phyloP scores from a whole-genome alignment of 2,329 filamentous ascomycete species.

The Botryotinia calthae region DNA sequence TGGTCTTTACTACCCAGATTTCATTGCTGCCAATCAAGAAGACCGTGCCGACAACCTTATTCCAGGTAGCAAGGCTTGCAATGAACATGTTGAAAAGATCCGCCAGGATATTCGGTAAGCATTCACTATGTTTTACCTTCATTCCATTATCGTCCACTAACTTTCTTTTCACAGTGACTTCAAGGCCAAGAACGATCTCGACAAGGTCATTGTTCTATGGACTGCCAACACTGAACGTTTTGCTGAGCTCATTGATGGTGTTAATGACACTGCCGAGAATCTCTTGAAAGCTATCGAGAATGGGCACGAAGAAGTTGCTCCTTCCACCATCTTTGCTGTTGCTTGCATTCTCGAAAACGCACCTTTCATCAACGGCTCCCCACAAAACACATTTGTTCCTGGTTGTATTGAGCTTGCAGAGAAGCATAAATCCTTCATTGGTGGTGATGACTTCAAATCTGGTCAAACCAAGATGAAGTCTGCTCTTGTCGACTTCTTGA shows the following conservation, averaged over 20 bases:
- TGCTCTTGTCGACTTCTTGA: slow-evolving; percentile 94
- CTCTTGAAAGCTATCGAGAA: slow-evolving; percentile 81
- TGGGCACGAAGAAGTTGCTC: slow-evolving; percentile 87
- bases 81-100: slow-evolving; percentile 87
- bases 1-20: slow-evolving; percentile 98
- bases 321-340: slow-evolving; percentile 93
- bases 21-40: slow-evolving; percentile 98
- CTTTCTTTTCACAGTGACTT: slow-evolving; percentile 60
- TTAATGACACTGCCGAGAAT: slow-evolving; percentile 97
- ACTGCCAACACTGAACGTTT: slow-evolving; percentile 99
- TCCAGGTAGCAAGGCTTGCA: slow-evolving; percentile 77
- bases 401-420: slow-evolving; percentile 88
- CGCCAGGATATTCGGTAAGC: slow-evolving; percentile 82
- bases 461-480: slow-evolving; percentile 99
- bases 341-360: slow-evolving; percentile 85
- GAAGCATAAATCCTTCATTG: slow-evolving; percentile 84
- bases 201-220: slow-evolving; percentile 98
- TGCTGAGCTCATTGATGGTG: slow-evolving; percentile 78
- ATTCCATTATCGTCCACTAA: not conserved
- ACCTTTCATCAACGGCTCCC: slow-evolving; percentile 98
- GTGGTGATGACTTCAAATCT: slow-evolving; percentile 99
- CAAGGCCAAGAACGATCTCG: slow-evolving; percentile 78
- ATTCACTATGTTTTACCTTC: not conserved
- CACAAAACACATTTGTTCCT: slow-evolving; percentile 98
- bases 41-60: slow-evolving; percentile 91